phyloP scores from a whole-genome alignment of 1,139 yeast species.

The Lizanozyma gosingica region DNA sequence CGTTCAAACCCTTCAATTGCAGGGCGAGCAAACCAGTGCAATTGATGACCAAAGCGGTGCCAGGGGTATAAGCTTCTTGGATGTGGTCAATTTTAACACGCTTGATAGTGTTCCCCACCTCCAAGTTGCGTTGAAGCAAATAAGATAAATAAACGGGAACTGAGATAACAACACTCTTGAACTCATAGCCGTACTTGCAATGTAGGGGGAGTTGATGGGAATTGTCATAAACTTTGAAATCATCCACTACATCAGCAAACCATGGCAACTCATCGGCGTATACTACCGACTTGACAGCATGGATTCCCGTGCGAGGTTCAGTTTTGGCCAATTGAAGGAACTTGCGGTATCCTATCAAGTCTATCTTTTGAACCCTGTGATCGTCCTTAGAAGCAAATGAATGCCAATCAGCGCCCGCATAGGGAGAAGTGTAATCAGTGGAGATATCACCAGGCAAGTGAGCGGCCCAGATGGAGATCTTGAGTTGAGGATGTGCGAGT shows the following conservation, averaged over 20 bases:
- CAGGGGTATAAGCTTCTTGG: conserved; percentile 19
- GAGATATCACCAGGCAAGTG: conserved; percentile 33
- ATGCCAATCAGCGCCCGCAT: conserved; percentile 40
- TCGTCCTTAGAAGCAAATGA: conserved; percentile 33
- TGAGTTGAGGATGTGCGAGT: conserved; percentile 3
- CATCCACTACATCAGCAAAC: conserved; percentile 33
- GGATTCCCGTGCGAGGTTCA: conserved; percentile 38
- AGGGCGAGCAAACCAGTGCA: conserved; percentile 35
- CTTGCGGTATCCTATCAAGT: conserved; percentile 22
- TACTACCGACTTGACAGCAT: conserved; percentile 17
- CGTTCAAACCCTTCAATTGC: conserved; percentile 23
- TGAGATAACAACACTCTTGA: conserved; percentile 40
- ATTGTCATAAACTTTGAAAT: conserved; percentile 22
- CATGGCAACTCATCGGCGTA: conserved; percentile 27
- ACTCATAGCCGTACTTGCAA: conserved; percentile 29
- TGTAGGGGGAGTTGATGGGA: conserved; percentile 19
- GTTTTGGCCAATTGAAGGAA: conserved; percentile 29
- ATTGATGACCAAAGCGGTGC: conserved; percentile 35
- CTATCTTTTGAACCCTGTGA: neutral
- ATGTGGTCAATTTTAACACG: conserved; percentile 21
- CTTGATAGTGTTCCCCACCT: conserved; percentile 25
- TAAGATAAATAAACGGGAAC: conserved; percentile 42
- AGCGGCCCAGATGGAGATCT: conserved; percentile 22
- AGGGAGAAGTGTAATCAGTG: conserved; percentile 29
- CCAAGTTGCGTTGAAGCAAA: conserved; percentile 29